These are phyloP conservation scores for Hericium coralloides DNA, from an alignment of 768 basidiomycete genomes.

Conservation along the genomic window DNA sequence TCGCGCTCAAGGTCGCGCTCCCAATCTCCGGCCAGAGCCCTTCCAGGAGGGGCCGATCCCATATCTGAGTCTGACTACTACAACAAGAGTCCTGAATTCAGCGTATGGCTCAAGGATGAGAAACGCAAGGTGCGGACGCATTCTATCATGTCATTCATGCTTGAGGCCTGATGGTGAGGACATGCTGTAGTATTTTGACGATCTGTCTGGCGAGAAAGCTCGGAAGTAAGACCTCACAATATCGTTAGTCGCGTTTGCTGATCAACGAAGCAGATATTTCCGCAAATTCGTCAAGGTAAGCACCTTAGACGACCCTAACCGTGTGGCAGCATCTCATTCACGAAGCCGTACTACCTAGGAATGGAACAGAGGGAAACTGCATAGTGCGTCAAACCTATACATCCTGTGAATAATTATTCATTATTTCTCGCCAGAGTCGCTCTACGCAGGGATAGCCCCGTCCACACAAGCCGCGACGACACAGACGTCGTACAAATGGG, in stretches of 20 bases:
- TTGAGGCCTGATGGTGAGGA: background rate
- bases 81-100: slow-evolving; percentile 79
- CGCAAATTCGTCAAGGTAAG: slow-evolving; percentile 83
- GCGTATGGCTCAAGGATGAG: slow-evolving; percentile 76
- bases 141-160: slow-evolving; percentile 11
- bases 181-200: slow-evolving; percentile 66
- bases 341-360: slow-evolving; percentile 29
- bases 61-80: slow-evolving; percentile 87
- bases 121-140: slow-evolving; percentile 39
- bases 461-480: slow-evolving; percentile 47
- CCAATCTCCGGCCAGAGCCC: slow-evolving; percentile 13
- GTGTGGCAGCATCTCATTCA: slow-evolving; percentile 1
- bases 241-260: slow-evolving; percentile 21
- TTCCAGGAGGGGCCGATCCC: slow-evolving; percentile 48
- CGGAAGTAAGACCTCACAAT: slow-evolving; percentile 42
- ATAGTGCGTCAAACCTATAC: slow-evolving; percentile 33
- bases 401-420: background rate
- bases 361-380: slow-evolving; percentile 76
- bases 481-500: slow-evolving; percentile 85
- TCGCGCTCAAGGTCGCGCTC: background rate
- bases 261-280: slow-evolving; percentile 57
- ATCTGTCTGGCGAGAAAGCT: slow-evolving; percentile 74
- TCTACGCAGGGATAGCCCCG: slow-evolving; percentile 56
- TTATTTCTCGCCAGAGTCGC: slow-evolving; percentile 32
- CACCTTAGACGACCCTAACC: slow-evolving; percentile 3